Conservation (phyloP, 208 protist species). For the Leishmania aethiopica region DNA sequence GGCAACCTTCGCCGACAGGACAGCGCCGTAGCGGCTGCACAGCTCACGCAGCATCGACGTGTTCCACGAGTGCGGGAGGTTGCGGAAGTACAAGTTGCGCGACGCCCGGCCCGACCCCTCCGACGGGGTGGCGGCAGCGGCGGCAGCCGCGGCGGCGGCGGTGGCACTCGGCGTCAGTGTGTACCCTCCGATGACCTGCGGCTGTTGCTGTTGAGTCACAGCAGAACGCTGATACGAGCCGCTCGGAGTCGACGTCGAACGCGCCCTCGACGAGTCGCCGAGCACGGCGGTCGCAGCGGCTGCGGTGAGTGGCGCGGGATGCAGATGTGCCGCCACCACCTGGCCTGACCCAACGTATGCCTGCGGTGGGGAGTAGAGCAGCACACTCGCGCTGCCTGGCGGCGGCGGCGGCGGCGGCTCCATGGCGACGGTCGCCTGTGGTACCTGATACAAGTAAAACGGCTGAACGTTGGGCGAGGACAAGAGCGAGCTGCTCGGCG, state of each 20-base stretch:
- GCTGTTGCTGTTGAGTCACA: background rate
- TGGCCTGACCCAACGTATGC: conserved; percentile 5
- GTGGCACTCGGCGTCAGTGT: conserved; percentile 10
- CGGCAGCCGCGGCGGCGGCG: background rate
- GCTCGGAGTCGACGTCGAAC: background rate
- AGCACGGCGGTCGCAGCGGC: background rate
- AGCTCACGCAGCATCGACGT: conserved; percentile 61
- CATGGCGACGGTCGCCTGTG: background rate
- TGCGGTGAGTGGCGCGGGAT: background rate
- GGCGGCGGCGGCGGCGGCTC: conserved; percentile 7
- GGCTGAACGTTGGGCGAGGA: conserved; percentile 13
- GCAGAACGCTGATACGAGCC: conserved; percentile 5
- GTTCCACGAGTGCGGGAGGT: conserved; percentile 70
- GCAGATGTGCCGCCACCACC: background rate
- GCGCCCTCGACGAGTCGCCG: background rate
- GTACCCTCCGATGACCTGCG: conserved; percentile 9
- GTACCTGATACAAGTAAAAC: conserved; percentile 14
- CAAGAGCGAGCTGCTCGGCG: conserved; percentile 10
- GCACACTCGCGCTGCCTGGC: background rate
- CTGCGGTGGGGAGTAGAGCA: conserved; percentile 23
- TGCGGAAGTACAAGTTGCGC: conserved; percentile 66
- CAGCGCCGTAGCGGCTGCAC: conserved; percentile 49
- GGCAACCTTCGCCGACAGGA: conserved; percentile 63
- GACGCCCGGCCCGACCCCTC: conserved; percentile 14
- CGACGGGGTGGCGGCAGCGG: conserved; percentile 9